phyloP scores from a whole-genome alignment of 768 basidiomycete species.

The Tephrocybe rancida region DNA sequence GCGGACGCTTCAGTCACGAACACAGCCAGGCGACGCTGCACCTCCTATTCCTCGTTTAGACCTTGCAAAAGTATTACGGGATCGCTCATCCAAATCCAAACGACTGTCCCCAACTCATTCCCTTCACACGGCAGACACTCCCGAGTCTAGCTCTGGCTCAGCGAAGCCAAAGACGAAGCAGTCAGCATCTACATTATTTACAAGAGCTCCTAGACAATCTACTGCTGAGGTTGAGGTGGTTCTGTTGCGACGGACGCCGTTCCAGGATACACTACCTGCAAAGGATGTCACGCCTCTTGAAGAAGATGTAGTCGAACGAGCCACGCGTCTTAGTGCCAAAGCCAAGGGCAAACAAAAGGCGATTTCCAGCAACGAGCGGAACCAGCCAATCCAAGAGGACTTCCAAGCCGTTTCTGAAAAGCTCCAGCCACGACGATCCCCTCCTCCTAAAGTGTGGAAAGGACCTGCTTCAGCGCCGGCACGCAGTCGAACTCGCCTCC shows the following conservation, averaged over 20 bases:
- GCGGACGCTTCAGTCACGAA: conserved; percentile 1
- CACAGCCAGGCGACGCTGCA: not conserved
- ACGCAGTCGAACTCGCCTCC: not conserved
- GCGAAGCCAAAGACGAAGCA: not conserved
- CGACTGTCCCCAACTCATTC: not conserved
- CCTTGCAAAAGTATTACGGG: conserved; percentile 5
- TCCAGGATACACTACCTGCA: not conserved
- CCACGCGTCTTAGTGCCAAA: not conserved
- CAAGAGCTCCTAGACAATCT: not conserved
- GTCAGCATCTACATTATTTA: not conserved
- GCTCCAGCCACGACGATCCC: conserved; percentile 25
- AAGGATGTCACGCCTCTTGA: not conserved
- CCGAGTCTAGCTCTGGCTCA: not conserved
- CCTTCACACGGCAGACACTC: not conserved
- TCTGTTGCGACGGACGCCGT: conserved; percentile 2
- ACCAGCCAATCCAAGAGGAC: not conserved
- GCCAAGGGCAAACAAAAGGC: conserved; percentile 19
- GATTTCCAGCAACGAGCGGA: conserved; percentile 1
- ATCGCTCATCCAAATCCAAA: not conserved
- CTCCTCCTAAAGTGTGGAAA: conserved; percentile 7
- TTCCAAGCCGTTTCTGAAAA: conserved; percentile 3
- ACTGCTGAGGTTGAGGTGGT: conserved; percentile 16
- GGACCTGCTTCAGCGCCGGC: not conserved
- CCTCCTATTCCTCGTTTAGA: conserved; percentile 18
- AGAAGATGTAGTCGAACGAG: not conserved